phyloP scores from a whole-genome alignment of 345 rosid genomes.

The Gossypium herbaceum region DNA sequence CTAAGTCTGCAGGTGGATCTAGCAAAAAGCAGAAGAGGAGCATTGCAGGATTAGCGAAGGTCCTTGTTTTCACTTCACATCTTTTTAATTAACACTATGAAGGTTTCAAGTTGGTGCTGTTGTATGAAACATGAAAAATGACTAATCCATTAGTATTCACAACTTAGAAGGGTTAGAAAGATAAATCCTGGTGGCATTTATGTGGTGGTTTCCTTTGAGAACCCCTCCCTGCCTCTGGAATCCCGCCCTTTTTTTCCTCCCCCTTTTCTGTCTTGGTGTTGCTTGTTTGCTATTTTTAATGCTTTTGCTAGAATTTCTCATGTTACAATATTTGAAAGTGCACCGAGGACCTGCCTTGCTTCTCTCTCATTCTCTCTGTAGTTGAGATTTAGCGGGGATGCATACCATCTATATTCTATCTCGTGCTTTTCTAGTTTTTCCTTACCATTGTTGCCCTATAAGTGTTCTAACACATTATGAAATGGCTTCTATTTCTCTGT shows the following conservation, averaged over 20 bases:
- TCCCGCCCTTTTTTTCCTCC: neutral
- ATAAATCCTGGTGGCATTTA: neutral
- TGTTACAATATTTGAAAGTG: neutral
- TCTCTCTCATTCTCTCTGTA: neutral
- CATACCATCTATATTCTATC: neutral
- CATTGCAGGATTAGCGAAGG: constrained; percentile 73
- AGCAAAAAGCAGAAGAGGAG: constrained; percentile 72
- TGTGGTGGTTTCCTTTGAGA: neutral
- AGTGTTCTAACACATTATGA: neutral
- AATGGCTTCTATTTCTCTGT: neutral
- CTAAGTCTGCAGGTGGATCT: constrained; percentile 53
- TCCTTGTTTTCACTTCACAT: constrained; percentile 16
- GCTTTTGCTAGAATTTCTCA: neutral
- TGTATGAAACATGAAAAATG: neutral
- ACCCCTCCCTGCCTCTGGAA: neutral
- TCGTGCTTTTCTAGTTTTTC: neutral
- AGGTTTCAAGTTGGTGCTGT: constrained; percentile 7
- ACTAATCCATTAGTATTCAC: neutral
- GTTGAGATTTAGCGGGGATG: neutral
- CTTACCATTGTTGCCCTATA: neutral
- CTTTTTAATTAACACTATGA: neutral
- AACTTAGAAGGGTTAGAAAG: neutral
- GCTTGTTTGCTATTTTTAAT: neutral
- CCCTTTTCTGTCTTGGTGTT: neutral
- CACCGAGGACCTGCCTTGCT: neutral